A percentile compares a stretch with the other conserved stretches of the same genome.
Conservation (phyloP, 768 basidiomycete genomes). For the Suillus hirtellus region DNA sequence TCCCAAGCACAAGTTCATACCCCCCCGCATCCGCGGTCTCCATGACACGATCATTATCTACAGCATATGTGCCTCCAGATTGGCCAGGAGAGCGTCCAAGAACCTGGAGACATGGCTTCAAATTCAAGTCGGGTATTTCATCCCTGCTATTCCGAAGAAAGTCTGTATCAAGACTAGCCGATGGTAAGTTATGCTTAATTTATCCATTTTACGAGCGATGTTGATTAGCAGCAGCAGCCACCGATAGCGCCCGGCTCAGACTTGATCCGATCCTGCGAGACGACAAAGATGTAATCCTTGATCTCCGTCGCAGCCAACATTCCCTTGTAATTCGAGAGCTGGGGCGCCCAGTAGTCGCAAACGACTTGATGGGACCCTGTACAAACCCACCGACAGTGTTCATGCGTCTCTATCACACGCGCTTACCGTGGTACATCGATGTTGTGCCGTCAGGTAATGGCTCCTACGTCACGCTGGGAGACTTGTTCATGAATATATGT, state of each 20-base stretch:
- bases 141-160: constrained; percentile 31
- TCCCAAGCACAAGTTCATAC: constrained; percentile 19
- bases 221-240: constrained; percentile 15
- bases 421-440: constrained; percentile 71
- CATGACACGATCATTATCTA: neutral
- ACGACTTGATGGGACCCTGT: constrained; percentile 56
- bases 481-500: constrained; percentile 52
- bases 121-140: constrained; percentile 31
- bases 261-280: constrained; percentile 27
- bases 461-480: constrained; percentile 58
- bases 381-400: constrained; percentile 48
- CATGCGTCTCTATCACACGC: constrained; percentile 58
- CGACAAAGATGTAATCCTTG: constrained; percentile 40
- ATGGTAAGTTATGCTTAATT: constrained; percentile 20
- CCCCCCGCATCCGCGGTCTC: constrained; percentile 18
- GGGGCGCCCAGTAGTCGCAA: constrained; percentile 40
- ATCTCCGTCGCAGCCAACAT: constrained; percentile 47
- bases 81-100: constrained; percentile 26
- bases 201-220: neutral
- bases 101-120: constrained; percentile 34
- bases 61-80: constrained; percentile 11
- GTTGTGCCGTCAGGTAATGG: constrained; percentile 41
- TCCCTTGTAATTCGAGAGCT: constrained; percentile 48
- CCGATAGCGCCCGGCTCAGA: constrained; percentile 28
- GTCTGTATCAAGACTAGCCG: constrained; percentile 14